phyloP scores from a whole-genome alignment of 2,329 filamentous ascomycete genomes.

The Paraphaeosphaeria sporulosa region DNA sequence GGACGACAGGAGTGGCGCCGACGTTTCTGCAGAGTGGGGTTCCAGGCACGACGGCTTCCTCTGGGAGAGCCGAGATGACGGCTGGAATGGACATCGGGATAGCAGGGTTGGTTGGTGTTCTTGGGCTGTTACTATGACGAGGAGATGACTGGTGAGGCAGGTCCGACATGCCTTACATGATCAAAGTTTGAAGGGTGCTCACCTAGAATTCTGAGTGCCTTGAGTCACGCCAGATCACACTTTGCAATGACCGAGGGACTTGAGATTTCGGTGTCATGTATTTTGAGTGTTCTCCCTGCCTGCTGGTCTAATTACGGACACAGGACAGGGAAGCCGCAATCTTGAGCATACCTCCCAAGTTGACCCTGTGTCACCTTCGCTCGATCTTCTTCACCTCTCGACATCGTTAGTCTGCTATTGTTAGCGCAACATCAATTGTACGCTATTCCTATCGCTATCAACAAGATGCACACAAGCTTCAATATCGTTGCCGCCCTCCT shows the following conservation, averaged over 20 bases:
- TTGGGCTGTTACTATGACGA: slow-evolving; percentile 18
- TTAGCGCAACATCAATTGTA: not conserved
- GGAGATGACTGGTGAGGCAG: too few species aligned
- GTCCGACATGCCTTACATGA: not conserved
- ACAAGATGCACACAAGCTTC: not conserved
- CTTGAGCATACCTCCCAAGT: not conserved
- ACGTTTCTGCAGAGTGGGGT: not conserved
- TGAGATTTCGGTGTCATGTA: too few species aligned
- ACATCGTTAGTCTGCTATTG: not conserved
- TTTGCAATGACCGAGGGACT: not conserved
- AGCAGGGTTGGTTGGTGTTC: slow-evolving; percentile 16
- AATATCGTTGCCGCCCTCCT: not conserved
- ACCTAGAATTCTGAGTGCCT: not conserved
- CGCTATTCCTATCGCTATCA: not conserved
- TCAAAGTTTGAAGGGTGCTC: not conserved
- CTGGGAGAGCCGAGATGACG: slow-evolving; percentile 16
- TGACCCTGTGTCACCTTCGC: not conserved
- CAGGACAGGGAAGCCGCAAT: not conserved
- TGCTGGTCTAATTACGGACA: not conserved
- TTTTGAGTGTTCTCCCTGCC: too few species aligned
- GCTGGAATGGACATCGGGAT: slow-evolving; percentile 12
- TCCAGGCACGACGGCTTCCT: not conserved
- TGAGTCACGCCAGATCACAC: not conserved
- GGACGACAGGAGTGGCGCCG: not conserved
- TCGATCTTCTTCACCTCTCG: not conserved